These are phyloP conservation scores for Suhomyces bokatorum DNA, from an alignment of 1,139 yeast species.

Conservation along the genomic window DNA sequence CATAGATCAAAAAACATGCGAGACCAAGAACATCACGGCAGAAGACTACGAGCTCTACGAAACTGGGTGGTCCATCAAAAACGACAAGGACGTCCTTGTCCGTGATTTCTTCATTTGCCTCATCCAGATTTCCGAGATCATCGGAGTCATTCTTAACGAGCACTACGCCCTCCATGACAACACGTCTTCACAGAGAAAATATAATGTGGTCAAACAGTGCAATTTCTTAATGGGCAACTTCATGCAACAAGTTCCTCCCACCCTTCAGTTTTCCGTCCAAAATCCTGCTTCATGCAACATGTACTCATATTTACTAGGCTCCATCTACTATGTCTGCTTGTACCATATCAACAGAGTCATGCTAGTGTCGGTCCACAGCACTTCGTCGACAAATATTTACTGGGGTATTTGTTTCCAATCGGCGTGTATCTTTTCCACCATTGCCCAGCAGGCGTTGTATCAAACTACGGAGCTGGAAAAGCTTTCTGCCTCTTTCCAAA, in stretches of 20 bases:
- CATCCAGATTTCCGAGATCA: constrained; percentile 13
- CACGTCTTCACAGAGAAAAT: constrained; percentile 6
- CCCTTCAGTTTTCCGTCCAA: constrained; percentile 11
- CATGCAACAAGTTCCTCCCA: constrained; percentile 11
- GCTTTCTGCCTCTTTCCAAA: constrained; percentile 12
- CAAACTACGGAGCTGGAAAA: constrained; percentile 3
- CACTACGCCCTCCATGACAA: constrained; percentile 9
- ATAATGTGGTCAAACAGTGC: constrained; percentile 14
- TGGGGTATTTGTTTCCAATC: constrained; percentile 18
- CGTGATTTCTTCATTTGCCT: constrained; percentile 13
- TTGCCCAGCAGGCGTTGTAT: constrained; percentile 12
- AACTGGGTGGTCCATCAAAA: constrained; percentile 6
- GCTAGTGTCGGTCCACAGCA: constrained; percentile 9
- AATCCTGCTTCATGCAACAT: constrained; percentile 11
- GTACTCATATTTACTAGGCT: constrained; percentile 13
- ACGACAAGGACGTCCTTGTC: constrained; percentile 5
- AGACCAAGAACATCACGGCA: constrained; percentile 7
- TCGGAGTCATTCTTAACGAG: constrained; percentile 14
- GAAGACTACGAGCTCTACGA: constrained; percentile 15
- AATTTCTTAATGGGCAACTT: constrained; percentile 15
- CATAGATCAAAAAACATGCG: constrained; percentile 9
- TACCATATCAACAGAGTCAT: constrained; percentile 17
- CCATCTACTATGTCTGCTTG: constrained; percentile 14
- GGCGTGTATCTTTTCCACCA: constrained; percentile 12
- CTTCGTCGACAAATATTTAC: constrained; percentile 8